Evolutionary conservation across 176 grass and related monocot species (phyloP).

Genomic region (Chloris gayana): DNA sequence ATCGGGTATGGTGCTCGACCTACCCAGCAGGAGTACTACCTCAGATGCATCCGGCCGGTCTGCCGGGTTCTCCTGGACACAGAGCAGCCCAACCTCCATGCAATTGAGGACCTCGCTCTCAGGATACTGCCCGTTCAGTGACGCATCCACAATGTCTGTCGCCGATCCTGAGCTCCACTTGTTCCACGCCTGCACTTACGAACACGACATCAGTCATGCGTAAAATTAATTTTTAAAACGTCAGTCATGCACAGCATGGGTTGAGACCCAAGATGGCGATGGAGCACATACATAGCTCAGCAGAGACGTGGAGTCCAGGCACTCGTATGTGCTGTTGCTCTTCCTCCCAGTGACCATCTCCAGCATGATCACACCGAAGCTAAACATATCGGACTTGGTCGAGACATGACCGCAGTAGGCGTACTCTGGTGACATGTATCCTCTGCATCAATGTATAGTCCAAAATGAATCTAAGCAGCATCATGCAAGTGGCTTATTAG

Average conservation of each 20-base stretch:
- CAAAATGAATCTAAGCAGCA: too few species aligned
- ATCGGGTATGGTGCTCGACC: neutral
- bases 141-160: slow-evolving; percentile 23
- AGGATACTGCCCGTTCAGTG: neutral
- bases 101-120: slow-evolving; percentile 6
- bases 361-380: slow-evolving; percentile 36
- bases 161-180: slow-evolving; percentile 19
- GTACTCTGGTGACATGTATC: slow-evolving; percentile 45
- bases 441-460: neutral
- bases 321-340: neutral
- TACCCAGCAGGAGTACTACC: slow-evolving; percentile 35
- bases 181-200: slow-evolving; percentile 26
- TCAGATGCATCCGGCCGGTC: slow-evolving; percentile 9
- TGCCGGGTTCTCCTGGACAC: slow-evolving; percentile 35
- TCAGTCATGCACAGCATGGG: too few species aligned
- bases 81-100: slow-evolving; percentile 40
- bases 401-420: slow-evolving; percentile 26
- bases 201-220: too few species aligned
- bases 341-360: slow-evolving; percentile 19
- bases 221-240: too few species aligned
- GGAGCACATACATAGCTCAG: slow-evolving; percentile 15
- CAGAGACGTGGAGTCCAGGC: neutral
- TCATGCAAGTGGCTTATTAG: rapidly evolving
- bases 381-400: slow-evolving; percentile 30
- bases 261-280: too few species aligned